These are phyloP conservation scores for Cytospora piceae DNA, from an alignment of 2,329 filamentous ascomycete species.

Conservation along the genomic window DNA sequence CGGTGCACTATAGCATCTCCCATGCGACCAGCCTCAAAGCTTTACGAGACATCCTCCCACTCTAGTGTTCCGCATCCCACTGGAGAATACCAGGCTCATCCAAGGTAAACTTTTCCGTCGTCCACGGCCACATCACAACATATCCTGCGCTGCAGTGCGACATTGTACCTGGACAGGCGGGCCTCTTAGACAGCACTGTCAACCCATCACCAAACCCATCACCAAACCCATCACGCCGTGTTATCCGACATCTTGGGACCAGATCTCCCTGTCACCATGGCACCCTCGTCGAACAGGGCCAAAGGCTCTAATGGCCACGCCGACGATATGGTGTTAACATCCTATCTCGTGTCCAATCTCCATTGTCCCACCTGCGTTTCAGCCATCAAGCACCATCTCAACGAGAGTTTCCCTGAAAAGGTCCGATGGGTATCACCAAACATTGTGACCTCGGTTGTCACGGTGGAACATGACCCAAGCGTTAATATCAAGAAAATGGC, in stretches of 20 bases:
- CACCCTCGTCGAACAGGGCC: conserved; percentile 35
- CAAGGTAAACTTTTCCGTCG: not conserved
- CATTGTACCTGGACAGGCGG: conserved; percentile 16
- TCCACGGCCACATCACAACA: conserved; percentile 1
- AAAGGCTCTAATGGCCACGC: conserved; percentile 5
- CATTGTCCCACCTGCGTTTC: conserved; percentile 77
- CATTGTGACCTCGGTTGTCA: conserved; percentile 71
- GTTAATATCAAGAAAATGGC: conserved; percentile 50
- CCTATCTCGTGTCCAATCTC: conserved; percentile 72
- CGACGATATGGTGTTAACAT: conserved; percentile 50
- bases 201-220: not conserved
- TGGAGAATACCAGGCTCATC: no score
- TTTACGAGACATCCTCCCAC: not conserved
- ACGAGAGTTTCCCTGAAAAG: conserved; percentile 48
- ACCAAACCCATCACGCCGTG: conserved; percentile 7
- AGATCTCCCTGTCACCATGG: conserved; percentile 30
- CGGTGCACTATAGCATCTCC: not conserved
- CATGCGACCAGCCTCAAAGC: not conserved
- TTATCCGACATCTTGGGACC: conserved; percentile 25
- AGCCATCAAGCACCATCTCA: conserved; percentile 64
- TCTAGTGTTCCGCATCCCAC: not conserved
- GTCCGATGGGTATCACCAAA: conserved; percentile 68
- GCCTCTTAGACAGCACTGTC: conserved; percentile 13
- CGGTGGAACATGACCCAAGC: conserved; percentile 57
- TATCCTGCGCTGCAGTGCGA: conserved; percentile 15